Percentiles rank a stretch among this genome's conserved stretches.
Conservation (phyloP, 768 basidiomycete genomes). For the Rhodotorula toruloides region DNA sequence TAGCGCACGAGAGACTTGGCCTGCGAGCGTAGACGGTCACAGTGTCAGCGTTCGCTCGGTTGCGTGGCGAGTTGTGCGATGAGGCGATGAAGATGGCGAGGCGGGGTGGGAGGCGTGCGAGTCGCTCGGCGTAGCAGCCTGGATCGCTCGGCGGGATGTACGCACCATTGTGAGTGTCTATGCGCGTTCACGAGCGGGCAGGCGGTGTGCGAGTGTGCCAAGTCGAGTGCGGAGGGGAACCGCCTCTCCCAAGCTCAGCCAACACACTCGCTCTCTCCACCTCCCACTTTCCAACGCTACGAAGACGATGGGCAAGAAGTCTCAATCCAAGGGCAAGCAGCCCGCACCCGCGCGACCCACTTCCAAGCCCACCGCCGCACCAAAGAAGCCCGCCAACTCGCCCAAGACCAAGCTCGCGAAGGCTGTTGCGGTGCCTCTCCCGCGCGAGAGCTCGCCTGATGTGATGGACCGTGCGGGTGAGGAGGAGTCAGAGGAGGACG, state of each 20-base stretch:
- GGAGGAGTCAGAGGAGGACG: background rate
- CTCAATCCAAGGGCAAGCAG: background rate
- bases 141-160: too few species aligned
- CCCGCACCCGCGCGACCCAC: background rate
- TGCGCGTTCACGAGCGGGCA: too few species aligned
- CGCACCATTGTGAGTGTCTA: too few species aligned
- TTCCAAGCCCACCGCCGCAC: background rate
- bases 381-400: background rate
- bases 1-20: constrained; percentile 30
- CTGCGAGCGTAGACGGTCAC: constrained; percentile 7
- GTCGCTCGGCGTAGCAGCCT: too few species aligned
- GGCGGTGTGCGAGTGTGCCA: too few species aligned
- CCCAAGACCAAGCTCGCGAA: constrained; percentile 12
- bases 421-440: background rate
- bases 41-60: too few species aligned
- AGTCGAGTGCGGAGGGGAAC: background rate
- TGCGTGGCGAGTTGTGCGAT: too few species aligned
- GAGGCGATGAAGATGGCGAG: too few species aligned
- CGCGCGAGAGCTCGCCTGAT: constrained; percentile 11
- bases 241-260: background rate
- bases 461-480: constrained; percentile 6
- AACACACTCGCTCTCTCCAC: background rate
- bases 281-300: background rate
- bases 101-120: too few species aligned
- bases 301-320: constrained; percentile 1